Percentiles rank a stretch among this genome's conserved stretches.
phyloP scores from a whole-genome alignment of 148 eudicot genomes.

The Vaccinium darrowii region DNA sequence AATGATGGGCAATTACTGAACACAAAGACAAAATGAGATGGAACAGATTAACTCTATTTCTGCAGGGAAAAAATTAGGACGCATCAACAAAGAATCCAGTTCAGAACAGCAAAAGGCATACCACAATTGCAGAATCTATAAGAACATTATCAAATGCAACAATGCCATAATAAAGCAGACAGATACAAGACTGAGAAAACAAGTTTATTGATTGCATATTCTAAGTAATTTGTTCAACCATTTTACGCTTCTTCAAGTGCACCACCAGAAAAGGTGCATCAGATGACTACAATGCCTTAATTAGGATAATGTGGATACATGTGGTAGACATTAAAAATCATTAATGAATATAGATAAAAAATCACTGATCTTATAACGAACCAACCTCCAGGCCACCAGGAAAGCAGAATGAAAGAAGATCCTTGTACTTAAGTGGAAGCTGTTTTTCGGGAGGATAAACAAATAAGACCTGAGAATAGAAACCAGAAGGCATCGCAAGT shows the following conservation, averaged over 20 bases:
- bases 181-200: neutral
- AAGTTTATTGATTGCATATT: neutral
- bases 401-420: slow-evolving; percentile 95
- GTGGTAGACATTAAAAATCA: neutral
- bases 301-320: neutral
- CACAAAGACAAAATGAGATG: neutral
- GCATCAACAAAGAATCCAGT: neutral
- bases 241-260: neutral
- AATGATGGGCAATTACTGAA: neutral
- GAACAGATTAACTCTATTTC: neutral
- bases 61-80: neutral
- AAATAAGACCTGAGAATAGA: slow-evolving; percentile 76
- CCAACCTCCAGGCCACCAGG: slow-evolving; percentile 96
- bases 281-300: neutral
- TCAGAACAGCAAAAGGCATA: neutral
- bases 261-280: slow-evolving; percentile 5
- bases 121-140: neutral
- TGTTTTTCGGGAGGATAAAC: slow-evolving; percentile 92
- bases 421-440: slow-evolving; percentile 78
- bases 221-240: neutral
- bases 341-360: neutral
- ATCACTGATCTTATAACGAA: slow-evolving; percentile 7
- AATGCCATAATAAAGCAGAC: neutral
- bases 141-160: neutral
- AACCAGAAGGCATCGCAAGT: slow-evolving; percentile 9